Conservation (phyloP, 148 eudicot species). For the Rhododendron ferrugineum region DNA sequence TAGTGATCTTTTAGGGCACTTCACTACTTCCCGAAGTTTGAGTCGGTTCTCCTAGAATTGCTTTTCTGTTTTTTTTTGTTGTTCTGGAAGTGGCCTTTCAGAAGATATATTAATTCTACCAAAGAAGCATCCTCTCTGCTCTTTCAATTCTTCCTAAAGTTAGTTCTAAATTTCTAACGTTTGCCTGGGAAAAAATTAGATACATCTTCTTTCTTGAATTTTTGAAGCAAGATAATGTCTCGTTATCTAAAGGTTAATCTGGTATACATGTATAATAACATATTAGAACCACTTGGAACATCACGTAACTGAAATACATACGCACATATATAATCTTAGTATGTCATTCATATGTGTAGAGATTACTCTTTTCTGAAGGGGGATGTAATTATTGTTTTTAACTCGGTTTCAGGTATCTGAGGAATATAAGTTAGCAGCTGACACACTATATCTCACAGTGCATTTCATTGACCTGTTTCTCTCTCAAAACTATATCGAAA, state of each 20-base stretch:
- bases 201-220: neutral
- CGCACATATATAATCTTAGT: neutral
- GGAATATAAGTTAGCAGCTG: constrained; percentile 78
- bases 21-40: neutral
- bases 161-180: neutral
- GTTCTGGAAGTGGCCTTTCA: neutral
- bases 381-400: neutral
- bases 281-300: neutral
- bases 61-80: neutral
- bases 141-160: neutral
- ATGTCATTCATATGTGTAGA: neutral
- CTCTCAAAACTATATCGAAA: constrained; percentile 62
- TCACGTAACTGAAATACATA: neutral
- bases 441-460: constrained; percentile 76
- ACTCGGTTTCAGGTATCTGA: constrained; percentile 54
- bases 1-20: neutral
- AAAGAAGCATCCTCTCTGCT: neutral
- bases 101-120: neutral
- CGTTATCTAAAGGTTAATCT: neutral
- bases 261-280: neutral
- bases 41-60: neutral
- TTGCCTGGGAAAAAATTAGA: neutral
- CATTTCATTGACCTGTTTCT: constrained; percentile 73
- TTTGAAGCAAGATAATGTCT: neutral
- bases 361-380: neutral